A percentile compares a stretch with the other conserved stretches of the same genome.
phyloP scores from a whole-genome alignment of 2,329 filamentous ascomycete species.

The Ambrosiella cleistominuta region DNA sequence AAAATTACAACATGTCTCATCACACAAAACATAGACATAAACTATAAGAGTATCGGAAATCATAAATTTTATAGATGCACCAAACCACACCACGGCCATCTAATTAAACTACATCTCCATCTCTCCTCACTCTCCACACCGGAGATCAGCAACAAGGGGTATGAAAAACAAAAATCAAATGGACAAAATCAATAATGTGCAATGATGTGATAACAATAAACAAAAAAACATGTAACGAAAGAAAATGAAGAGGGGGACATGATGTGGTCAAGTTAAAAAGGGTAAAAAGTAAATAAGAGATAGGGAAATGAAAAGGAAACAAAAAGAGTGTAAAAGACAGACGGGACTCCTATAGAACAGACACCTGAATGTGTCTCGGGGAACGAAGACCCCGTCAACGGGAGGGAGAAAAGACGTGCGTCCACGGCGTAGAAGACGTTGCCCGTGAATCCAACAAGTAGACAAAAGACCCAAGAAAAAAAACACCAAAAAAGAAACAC shows the following conservation, averaged over 20 bases:
- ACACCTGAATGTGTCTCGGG: neutral
- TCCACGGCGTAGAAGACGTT: neutral
- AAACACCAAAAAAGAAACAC: neutral
- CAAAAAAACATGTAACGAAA: conserved; percentile 10
- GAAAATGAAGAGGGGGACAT: conserved; percentile 11
- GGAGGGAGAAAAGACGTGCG: neutral
- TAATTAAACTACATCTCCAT: neutral
- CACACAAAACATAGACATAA: neutral
- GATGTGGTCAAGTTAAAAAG: conserved; percentile 12
- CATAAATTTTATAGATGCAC: neutral
- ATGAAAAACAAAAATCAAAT: conserved; percentile 4
- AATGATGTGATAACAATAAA: neutral
- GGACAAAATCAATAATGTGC: conserved; percentile 1
- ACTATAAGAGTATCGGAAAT: neutral
- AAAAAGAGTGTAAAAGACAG: neutral
- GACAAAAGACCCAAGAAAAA: neutral
- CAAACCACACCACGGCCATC: neutral
- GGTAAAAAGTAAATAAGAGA: conserved; percentile 4
- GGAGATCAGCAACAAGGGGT: neutral
- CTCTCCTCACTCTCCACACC: neutral
- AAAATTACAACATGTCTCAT: neutral
- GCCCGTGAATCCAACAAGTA: neutral
- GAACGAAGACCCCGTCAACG: conserved; percentile 7
- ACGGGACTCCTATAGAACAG: too few relatives aligned
- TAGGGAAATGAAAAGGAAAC: conserved; percentile 3